These are phyloP conservation scores for Dothideomycetes sp. DNA, from an alignment of 2,329 filamentous ascomycete species.

Conservation along the genomic window DNA sequence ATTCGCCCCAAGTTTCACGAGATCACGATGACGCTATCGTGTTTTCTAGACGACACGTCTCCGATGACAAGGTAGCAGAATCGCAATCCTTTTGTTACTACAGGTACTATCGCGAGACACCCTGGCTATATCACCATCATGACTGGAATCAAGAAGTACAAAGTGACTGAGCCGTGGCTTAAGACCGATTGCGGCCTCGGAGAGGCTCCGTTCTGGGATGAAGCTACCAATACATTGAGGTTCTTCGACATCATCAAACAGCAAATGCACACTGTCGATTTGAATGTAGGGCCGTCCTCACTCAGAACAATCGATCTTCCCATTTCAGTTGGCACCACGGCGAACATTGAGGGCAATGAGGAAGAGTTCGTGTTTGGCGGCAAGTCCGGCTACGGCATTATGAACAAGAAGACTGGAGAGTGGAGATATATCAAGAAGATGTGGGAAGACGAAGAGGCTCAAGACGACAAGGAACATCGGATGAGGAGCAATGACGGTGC, in stretches of 20 bases:
- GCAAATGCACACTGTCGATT: constrained; percentile 59
- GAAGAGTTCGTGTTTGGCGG: constrained; percentile 65
- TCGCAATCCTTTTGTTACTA: no score
- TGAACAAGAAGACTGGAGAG: constrained; percentile 52
- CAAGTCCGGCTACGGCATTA: constrained; percentile 71
- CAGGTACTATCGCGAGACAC: no score
- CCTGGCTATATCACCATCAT: no score
- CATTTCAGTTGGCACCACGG: constrained; percentile 51
- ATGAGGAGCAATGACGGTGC: constrained; percentile 72
- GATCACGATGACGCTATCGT: no score
- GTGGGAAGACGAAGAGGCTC: constrained; percentile 39
- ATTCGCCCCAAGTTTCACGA: no score
- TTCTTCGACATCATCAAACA: constrained; percentile 77
- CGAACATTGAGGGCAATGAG: constrained; percentile 56
- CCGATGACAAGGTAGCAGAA: no score
- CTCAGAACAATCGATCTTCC: constrained; percentile 43
- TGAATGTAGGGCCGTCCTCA: constrained; percentile 51
- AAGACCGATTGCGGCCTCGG: constrained; percentile 55
- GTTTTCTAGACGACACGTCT: no score
- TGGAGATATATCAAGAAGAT: constrained; percentile 46
- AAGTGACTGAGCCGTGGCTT: constrained; percentile 39
- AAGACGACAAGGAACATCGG: constrained; percentile 29
- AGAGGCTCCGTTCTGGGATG: constrained; percentile 66
- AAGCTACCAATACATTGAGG: constrained; percentile 52
- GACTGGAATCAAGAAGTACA: constrained; percentile 22